Evolutionary conservation across 2,329 filamentous ascomycete species (phyloP).

Genomic region (Pseudopithomyces maydicus): DNA sequence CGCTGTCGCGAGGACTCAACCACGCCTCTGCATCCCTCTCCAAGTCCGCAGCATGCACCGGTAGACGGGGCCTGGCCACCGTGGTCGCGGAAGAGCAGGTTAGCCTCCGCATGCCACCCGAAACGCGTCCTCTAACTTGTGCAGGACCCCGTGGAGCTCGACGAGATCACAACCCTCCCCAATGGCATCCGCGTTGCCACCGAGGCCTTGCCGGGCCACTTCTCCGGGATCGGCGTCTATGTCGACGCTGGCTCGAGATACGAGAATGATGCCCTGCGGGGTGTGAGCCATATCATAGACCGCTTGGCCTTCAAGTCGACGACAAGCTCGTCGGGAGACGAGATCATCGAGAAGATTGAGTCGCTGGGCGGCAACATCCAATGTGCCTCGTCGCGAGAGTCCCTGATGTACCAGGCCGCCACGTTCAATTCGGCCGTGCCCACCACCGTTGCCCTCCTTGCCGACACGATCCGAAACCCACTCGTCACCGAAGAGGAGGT

Average conservation of each 20-base stretch:
- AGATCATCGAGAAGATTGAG: slow-evolving; percentile 88
- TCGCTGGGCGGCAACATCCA: slow-evolving; percentile 93
- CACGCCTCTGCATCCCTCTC: slow-evolving; percentile 24
- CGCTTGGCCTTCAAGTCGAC: slow-evolving; percentile 93
- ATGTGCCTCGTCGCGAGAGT: slow-evolving; percentile 92
- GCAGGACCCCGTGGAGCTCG: slow-evolving; percentile 83
- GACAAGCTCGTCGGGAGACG: slow-evolving; percentile 70
- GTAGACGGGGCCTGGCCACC: slow-evolving; percentile 35
- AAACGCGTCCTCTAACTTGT: slow-evolving; percentile 6
- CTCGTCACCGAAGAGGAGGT: slow-evolving; percentile 86
- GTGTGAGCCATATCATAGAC: slow-evolving; percentile 96
- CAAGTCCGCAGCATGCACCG: slow-evolving; percentile 22
- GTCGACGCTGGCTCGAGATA: slow-evolving; percentile 94
- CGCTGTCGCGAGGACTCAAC: slow-evolving; percentile 33
- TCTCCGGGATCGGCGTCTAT: slow-evolving; percentile 94
- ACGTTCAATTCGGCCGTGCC: slow-evolving; percentile 95
- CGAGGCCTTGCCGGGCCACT: slow-evolving; percentile 91
- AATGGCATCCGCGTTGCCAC: slow-evolving; percentile 96
- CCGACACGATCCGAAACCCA: slow-evolving; percentile 91
- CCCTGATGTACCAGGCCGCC: slow-evolving; percentile 97
- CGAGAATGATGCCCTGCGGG: slow-evolving; percentile 82
- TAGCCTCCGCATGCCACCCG: slow-evolving; percentile 7
- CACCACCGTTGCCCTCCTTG: slow-evolving; percentile 79
- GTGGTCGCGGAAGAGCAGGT: slow-evolving; percentile 44
- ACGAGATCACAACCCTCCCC: slow-evolving; percentile 82